These are phyloP conservation scores for Euphrasia arctica DNA, from an alignment of 305 asterid genomes.

Conservation along the genomic window DNA sequence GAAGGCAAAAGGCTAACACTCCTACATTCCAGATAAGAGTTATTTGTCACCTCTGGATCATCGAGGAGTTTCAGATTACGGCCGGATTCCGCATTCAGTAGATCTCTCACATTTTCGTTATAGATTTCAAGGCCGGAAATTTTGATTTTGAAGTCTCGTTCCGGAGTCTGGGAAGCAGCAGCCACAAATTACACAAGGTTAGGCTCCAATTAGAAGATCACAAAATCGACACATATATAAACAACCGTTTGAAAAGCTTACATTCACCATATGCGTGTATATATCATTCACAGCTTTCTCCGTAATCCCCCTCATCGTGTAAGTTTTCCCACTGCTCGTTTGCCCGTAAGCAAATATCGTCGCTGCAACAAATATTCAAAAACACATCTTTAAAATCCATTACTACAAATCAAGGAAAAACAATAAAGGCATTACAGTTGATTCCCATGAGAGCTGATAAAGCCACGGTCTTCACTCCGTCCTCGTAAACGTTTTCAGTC, in stretches of 20 bases:
- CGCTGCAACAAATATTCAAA: conserved; percentile 47
- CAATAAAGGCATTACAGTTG: conserved; percentile 54
- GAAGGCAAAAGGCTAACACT: conserved; percentile 16
- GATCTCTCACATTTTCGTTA: conserved; percentile 93
- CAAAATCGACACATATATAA: too few species aligned
- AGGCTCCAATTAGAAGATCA: conserved; percentile 3
- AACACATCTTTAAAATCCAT: conserved; percentile 9
- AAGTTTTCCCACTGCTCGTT: conserved; percentile 97
- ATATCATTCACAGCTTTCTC: conserved; percentile 97
- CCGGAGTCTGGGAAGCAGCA: conserved; percentile 62
- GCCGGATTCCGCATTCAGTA: conserved; percentile 84
- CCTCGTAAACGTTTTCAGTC: conserved; percentile 78
- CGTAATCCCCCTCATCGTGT: conserved; percentile 89
- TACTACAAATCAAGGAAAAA: not conserved
- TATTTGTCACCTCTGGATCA: conserved; percentile 79
- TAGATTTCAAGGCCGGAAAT: conserved; percentile 94
- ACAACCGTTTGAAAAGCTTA: conserved; percentile 34
- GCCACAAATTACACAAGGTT: conserved; percentile 21
- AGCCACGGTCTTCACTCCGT: conserved; percentile 93
- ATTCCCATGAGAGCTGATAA: conserved; percentile 96
- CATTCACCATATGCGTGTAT: conserved; percentile 80
- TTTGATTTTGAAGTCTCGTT: conserved; percentile 78
- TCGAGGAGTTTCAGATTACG: conserved; percentile 89
- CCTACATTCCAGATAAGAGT: conserved; percentile 10
- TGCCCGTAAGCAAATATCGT: conserved; percentile 98